Evolutionary conservation across 306 rosid genomes (phyloP).

Genomic region (Lithocarpus polystachyus): DNA sequence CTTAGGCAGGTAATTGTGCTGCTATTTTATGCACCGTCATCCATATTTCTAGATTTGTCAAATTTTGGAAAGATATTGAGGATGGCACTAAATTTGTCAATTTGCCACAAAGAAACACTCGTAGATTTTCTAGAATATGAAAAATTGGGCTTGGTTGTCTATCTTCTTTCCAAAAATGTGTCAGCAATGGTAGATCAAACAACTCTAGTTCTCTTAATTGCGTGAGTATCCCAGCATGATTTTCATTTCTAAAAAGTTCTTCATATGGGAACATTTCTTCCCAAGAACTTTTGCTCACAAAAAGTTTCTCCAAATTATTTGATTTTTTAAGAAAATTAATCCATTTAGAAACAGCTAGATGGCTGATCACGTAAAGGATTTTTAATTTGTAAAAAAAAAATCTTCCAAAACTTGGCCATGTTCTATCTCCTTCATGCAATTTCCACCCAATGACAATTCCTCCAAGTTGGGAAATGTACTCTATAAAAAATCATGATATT

Average conservation of each 20-base stretch:
- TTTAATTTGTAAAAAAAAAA: neutral
- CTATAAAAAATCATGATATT: no score
- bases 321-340: neutral
- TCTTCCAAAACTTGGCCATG: no score
- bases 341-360: neutral
- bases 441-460: no score
- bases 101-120: neutral
- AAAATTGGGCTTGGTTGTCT: neutral
- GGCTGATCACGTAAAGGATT: neutral
- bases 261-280: neutral
- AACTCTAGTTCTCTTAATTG: neutral
- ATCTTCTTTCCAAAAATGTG: neutral
- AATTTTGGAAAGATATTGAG: no score
- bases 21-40: no score
- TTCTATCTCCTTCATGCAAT: no score
- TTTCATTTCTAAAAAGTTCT: neutral
- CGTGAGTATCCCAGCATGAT: neutral
- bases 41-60: neutral
- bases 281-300: rapidly evolving
- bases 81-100: slow-evolving; percentile 1
- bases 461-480: no score
- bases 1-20: no score
- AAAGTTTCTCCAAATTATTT: neutral
- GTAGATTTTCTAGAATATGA: neutral
- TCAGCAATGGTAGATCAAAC: neutral